These are phyloP conservation scores for Poa pratensis DNA, from an alignment of 176 grass and related monocot genomes.

Conservation along the genomic window DNA sequence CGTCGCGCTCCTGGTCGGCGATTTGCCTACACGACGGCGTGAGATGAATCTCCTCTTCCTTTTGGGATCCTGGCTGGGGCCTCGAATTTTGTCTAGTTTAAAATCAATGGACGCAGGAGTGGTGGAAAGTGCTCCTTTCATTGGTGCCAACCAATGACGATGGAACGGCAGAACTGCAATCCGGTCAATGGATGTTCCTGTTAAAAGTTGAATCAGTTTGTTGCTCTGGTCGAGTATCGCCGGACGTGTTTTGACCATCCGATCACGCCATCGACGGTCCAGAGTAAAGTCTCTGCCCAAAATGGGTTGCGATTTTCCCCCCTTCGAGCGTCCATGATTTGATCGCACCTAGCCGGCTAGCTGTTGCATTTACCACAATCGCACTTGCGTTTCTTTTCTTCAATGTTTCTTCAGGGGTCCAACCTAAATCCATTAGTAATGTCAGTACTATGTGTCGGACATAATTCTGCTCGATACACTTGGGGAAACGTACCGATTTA, in stretches of 20 bases:
- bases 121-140: not conserved
- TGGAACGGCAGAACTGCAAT: constrained; percentile 26
- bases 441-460: not conserved
- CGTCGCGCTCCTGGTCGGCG: not conserved
- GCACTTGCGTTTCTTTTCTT: not conserved
- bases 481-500: too few species aligned
- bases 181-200: constrained; percentile 35
- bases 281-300: not conserved
- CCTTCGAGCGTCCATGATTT: constrained; percentile 19
- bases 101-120: constrained; percentile 24
- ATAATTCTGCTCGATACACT: too few species aligned
- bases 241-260: constrained; percentile 29
- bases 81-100: constrained; percentile 26
- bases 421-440: not conserved
- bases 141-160: constrained; percentile 25
- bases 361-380: not conserved
- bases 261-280: constrained; percentile 24
- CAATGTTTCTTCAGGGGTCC: not conserved
- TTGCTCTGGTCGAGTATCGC: not conserved
- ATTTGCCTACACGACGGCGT: constrained; percentile 3
- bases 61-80: constrained; percentile 29
- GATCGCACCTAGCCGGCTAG: constrained; percentile 9
- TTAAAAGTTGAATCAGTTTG: not conserved
- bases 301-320: not conserved
- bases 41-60: constrained; percentile 23